phyloP scores from a whole-genome alignment of 305 asterid genomes.

The Ruellia speciosa region DNA sequence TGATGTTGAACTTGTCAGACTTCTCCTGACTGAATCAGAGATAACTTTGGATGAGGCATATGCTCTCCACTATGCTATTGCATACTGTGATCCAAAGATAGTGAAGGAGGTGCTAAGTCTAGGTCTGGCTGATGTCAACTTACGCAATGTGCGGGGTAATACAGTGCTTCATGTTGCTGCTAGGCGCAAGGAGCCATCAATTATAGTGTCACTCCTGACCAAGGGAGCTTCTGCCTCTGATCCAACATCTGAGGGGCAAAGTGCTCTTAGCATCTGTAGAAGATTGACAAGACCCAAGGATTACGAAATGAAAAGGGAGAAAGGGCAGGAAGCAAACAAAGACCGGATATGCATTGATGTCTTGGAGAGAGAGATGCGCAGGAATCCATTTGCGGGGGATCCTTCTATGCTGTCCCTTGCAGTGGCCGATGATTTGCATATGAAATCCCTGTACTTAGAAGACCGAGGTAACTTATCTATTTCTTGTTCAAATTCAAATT shows the following conservation, averaged over 20 bases:
- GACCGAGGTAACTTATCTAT: slow-evolving; percentile 47
- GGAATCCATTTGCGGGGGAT: slow-evolving; percentile 57
- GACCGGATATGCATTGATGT: slow-evolving; percentile 67
- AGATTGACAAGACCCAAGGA: slow-evolving; percentile 74
- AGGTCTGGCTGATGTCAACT: slow-evolving; percentile 50
- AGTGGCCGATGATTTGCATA: slow-evolving; percentile 51
- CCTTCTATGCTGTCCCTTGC: slow-evolving; percentile 34
- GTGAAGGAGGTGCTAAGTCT: slow-evolving; percentile 50
- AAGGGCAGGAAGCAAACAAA: slow-evolving; percentile 59
- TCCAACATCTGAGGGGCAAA: slow-evolving; percentile 49
- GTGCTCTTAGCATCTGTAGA: slow-evolving; percentile 55
- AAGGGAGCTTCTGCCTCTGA: slow-evolving; percentile 56
- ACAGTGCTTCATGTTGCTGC: slow-evolving; percentile 77
- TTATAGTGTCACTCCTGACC: slow-evolving; percentile 43
- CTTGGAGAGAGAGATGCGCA: slow-evolving; percentile 53
- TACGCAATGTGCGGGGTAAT: slow-evolving; percentile 50
- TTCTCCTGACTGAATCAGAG: slow-evolving; percentile 61
- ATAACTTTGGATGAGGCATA: slow-evolving; percentile 52
- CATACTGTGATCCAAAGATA: slow-evolving; percentile 66
- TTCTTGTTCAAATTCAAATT: background rate
- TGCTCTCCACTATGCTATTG: slow-evolving; percentile 77
- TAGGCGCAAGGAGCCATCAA: slow-evolving; percentile 61
- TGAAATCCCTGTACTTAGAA: slow-evolving; percentile 52
- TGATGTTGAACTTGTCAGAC: slow-evolving; percentile 50
- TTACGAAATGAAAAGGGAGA: slow-evolving; percentile 39